Base-by-base conservation (phyloP, 768 basidiomycete genomes). In the Tulasnella sp. region DNA sequence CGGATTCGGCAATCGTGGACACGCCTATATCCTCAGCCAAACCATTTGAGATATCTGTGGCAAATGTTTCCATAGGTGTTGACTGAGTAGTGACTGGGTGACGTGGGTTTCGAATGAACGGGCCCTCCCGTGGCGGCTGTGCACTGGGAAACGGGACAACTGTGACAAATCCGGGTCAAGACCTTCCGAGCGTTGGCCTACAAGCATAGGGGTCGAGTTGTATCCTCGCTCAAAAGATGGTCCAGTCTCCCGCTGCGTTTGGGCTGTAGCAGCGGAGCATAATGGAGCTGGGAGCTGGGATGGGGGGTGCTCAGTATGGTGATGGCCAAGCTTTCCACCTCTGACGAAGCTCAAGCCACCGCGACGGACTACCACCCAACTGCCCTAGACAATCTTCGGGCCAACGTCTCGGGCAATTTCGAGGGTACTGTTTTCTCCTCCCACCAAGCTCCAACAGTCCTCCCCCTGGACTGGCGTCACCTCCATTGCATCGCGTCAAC, bases 121-220 rank as follows among this genome's bases (percentile, higher is more conserved):
- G 5, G 1, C n/a, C n/a, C n/a, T n/a, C 12, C 31, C 12, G 25
- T 64, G 58, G 29, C 25, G 58, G 58, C 25, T n/a, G 14, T 11
- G 52, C 15, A n/a, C n/a, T n/a, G n/a, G n/a, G n/a, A n/a, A n/a
- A n/a, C n/a, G n/a, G n/a, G n/a, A n/a, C n/a, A n/a, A n/a, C n/a
- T n/a, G n/a, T n/a, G 54, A 58, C 54, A 64, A 64, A 64, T 34
- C n/a, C n/a, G n/a, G n/a, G n/a, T n/a, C 85, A 86, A 17, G 92
- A 93, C 80, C 90, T 93, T 81, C 93, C 91, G 12, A 89, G 89
- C 22, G 92, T 93, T 39, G 93, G 93, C 0, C 83, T 94, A 58
- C 93, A 94, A 82, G 93, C 91, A 80, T 94, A 93, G 93, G 92
- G 89, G 11, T 90, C 91, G 79, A 88, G 90, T 22, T 91, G 93